A percentile compares a stretch with the other conserved stretches of the same genome.
Evolutionary conservation across 108 stramenopile species (phyloP).

Genomic region (Schizochytrium sp.): DNA sequence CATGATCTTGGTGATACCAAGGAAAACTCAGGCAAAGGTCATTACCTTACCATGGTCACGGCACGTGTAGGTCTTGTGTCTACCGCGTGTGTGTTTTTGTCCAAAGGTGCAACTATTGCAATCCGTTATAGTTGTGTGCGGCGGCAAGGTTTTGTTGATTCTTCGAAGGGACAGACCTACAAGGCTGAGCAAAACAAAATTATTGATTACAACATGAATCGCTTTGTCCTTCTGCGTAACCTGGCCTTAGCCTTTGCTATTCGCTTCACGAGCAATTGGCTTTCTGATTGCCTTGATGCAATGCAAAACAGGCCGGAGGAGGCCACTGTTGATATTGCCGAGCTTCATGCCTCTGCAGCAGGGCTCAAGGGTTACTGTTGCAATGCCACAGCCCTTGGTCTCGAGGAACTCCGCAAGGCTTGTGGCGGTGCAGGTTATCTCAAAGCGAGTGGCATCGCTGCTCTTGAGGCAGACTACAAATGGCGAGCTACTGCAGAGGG

Average conservation of each 20-base stretch:
- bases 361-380: slow-evolving; percentile 59
- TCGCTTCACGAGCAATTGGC: slow-evolving; percentile 60
- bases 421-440: slow-evolving; percentile 51
- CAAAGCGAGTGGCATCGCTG: slow-evolving; percentile 47
- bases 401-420: slow-evolving; percentile 58
- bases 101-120: slow-evolving; percentile 55
- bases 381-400: slow-evolving; percentile 38
- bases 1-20: neutral
- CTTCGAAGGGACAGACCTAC: slow-evolving; percentile 19
- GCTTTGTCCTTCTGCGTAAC: slow-evolving; percentile 37
- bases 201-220: slow-evolving; percentile 59
- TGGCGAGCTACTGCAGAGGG: slow-evolving; percentile 58
- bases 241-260: slow-evolving; percentile 37
- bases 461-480: slow-evolving; percentile 58
- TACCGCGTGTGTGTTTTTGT: slow-evolving; percentile 30
- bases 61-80: slow-evolving; percentile 55
- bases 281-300: slow-evolving; percentile 10
- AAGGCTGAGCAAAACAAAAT: slow-evolving; percentile 58
- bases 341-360: slow-evolving; percentile 51
- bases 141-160: slow-evolving; percentile 56
- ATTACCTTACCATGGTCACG: slow-evolving; percentile 51
- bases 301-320: slow-evolving; percentile 37
- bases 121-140: slow-evolving; percentile 58
- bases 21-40: neutral
- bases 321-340: slow-evolving; percentile 9